Percentiles rank a stretch among this genome's conserved stretches.
Evolutionary conservation across 495 filamentous ascomycete genomes (phyloP).

Genomic region (Lasiosphaeria miniovina): DNA sequence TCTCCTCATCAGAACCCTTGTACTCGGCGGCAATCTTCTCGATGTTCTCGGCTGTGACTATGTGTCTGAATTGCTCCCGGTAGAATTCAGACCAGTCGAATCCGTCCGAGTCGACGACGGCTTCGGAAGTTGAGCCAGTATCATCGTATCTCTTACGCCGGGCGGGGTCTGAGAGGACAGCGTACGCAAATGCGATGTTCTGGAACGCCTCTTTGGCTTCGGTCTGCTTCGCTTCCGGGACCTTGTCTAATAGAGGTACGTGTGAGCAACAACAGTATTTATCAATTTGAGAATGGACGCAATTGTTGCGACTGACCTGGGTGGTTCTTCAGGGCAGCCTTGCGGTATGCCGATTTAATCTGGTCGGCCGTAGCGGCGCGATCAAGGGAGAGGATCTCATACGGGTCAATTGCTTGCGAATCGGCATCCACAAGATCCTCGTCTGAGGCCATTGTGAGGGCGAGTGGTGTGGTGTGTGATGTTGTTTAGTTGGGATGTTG

Average conservation of each 20-base stretch:
- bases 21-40: slow-evolving; percentile 70
- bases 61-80: slow-evolving; percentile 70
- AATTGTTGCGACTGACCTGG: slow-evolving; percentile 61
- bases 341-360: slow-evolving; percentile 83
- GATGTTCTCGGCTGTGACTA: slow-evolving; percentile 66
- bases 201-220: slow-evolving; percentile 80
- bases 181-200: slow-evolving; percentile 87
- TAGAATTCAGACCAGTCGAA: slow-evolving; percentile 93
- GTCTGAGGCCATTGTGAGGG: slow-evolving; percentile 32
- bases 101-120: slow-evolving; percentile 62
- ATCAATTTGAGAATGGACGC: background rate
- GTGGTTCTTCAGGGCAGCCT: slow-evolving; percentile 84
- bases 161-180: slow-evolving; percentile 75
- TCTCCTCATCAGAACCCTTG: slow-evolving; percentile 85
- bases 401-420: slow-evolving; percentile 67
- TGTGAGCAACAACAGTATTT: background rate
- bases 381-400: slow-evolving; percentile 71
- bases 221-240: slow-evolving; percentile 56
- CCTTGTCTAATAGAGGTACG: slow-evolving; percentile 61
- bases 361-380: slow-evolving; percentile 63
- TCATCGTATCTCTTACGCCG: slow-evolving; percentile 81
- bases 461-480: background rate
- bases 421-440: slow-evolving; percentile 41
- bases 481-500: background rate
- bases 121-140: slow-evolving; percentile 83